These are phyloP conservation scores for Talaromyces sp. DNA, from an alignment of 2,329 filamentous ascomycete species.

Conservation along the genomic window DNA sequence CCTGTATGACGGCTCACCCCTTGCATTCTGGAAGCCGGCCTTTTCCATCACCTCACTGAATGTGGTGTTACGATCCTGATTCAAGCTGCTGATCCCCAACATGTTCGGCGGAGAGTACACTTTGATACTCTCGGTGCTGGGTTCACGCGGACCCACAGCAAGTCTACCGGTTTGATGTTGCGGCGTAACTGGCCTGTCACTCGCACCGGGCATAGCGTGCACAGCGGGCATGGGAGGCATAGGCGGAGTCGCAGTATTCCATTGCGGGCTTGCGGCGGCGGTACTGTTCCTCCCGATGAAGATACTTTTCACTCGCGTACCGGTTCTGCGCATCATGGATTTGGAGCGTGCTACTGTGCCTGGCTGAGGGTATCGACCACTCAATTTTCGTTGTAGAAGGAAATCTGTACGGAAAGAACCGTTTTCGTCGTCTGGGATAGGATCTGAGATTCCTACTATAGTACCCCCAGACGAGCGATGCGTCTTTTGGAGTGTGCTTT, in stretches of 20 bases:
- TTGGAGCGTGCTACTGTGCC: constrained; percentile 24
- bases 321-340: constrained; percentile 34
- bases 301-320: constrained; percentile 36
- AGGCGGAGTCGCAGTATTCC: constrained; percentile 22
- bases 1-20: constrained; percentile 29
- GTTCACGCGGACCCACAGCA: constrained; percentile 23
- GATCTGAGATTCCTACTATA: constrained; percentile 40
- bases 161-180: constrained; percentile 21
- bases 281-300: constrained; percentile 25
- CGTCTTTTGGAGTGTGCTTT: constrained; percentile 6
- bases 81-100: constrained; percentile 18
- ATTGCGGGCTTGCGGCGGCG: constrained; percentile 17
- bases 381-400: constrained; percentile 31
- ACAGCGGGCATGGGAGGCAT: constrained; percentile 22
- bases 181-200: constrained; percentile 25
- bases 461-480: constrained; percentile 31
- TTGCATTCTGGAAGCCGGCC: constrained; percentile 32
- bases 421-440: constrained; percentile 40
- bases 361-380: constrained; percentile 21
- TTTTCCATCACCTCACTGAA: constrained; percentile 38
- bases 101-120: constrained; percentile 44
- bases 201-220: not conserved
- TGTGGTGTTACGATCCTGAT: constrained; percentile 31
- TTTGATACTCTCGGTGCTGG: constrained; percentile 45
- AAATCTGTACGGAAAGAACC: constrained; percentile 45